phyloP scores from a whole-genome alignment of 176 grass and related monocot genomes.

The Puccinellia tenuiflora region DNA sequence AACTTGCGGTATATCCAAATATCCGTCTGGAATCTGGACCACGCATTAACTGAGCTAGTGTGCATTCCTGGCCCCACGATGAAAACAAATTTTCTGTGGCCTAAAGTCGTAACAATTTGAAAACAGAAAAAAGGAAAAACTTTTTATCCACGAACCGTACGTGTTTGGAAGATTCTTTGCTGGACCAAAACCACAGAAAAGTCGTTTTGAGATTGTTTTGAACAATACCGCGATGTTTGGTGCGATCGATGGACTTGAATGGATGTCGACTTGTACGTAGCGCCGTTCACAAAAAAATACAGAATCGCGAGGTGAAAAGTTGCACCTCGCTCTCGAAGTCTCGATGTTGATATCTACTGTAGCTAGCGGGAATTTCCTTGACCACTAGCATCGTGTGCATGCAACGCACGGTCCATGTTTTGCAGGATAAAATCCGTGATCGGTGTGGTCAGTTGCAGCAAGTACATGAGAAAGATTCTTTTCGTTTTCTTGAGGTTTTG shows the following conservation, averaged over 20 bases:
- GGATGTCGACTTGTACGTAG: not conserved
- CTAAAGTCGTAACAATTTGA: not conserved
- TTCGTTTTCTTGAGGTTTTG: not conserved
- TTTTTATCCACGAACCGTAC: not conserved
- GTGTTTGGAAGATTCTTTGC: not conserved
- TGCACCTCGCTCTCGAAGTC: not conserved
- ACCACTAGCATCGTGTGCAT: not conserved
- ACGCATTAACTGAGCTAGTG: not conserved
- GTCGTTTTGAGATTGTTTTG: not conserved
- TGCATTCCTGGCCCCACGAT: not conserved
- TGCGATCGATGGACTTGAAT: not conserved
- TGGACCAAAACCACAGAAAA: slow-evolving; percentile 13
- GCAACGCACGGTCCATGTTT: not conserved
- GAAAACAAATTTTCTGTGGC: not conserved
- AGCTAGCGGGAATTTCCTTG: not conserved
- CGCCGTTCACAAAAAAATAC: too few relatives aligned
- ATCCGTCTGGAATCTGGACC: not conserved
- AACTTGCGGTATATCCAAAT: not conserved
- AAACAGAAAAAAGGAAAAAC: not conserved
- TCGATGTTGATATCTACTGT: too few relatives aligned
- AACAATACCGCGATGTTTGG: not conserved
- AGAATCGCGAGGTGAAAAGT: not conserved
- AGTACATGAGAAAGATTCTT: not conserved
- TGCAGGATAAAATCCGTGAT: not conserved
- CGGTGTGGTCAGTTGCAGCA: not conserved